Evolutionary conservation across 1,139 yeast species (phyloP).

Genomic region (Yamadazyma sp.): DNA sequence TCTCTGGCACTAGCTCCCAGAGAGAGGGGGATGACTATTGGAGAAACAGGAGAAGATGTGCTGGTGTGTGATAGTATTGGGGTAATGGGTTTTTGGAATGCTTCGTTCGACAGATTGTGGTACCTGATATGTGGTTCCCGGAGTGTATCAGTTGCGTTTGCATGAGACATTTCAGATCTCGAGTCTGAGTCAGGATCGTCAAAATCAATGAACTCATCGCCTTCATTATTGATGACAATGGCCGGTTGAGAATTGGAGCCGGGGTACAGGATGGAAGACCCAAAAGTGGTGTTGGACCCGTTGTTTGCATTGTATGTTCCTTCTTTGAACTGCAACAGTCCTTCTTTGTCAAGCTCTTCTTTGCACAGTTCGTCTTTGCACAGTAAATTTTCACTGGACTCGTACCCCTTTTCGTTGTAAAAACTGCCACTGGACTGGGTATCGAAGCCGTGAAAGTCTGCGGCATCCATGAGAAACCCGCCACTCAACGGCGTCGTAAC

Average conservation of each 20-base stretch:
- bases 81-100: constrained; percentile 12
- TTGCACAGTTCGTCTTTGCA: no score
- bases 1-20: constrained; percentile 21
- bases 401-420: no score
- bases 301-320: no score
- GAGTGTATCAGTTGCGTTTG: not conserved
- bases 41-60: constrained; percentile 15
- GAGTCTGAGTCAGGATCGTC: not conserved
- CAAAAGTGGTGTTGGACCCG: constrained; percentile 16
- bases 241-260: constrained; percentile 10
- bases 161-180: not conserved
- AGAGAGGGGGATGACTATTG: constrained; percentile 18
- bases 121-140: not conserved
- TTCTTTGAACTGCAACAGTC: no score
- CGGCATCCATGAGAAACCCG: not conserved
- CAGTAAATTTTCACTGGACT: no score
- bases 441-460: not conserved
- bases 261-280: constrained; percentile 15
- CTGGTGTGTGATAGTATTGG: constrained; percentile 13
- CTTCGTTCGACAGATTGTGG: constrained; percentile 2
- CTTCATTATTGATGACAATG: constrained; percentile 10
- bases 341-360: no score
- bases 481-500: constrained; percentile 13
- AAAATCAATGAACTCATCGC: constrained; percentile 2
- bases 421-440: not conserved